Base-by-base conservation (phyloP, 2,329 filamentous ascomycete genomes). In the Akanthomyces dipterigenus region DNA sequence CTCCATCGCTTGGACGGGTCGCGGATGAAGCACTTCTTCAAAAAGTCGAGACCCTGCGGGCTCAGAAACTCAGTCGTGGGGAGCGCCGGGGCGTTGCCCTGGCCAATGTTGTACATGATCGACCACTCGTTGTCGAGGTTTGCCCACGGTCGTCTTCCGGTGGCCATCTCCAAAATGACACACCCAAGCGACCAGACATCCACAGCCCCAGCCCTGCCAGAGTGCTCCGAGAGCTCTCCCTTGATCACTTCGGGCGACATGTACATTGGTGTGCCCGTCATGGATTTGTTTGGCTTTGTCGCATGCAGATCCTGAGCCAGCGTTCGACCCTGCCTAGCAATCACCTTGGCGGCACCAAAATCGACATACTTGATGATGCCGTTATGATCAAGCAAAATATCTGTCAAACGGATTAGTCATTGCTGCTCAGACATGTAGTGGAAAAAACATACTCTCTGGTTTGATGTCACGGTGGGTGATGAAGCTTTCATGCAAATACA, bases 81-180 rank as follows among this genome's bases (percentile, higher is more conserved):
- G 61, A 97, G 81, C 71, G 91, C 88, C 6, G 95, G 95, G 54
- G 92, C 90, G 69, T 97, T 96, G 65, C 95, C 95, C 72, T 96
- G 93, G 1, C 95, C 95, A 70, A 99, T 99, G 78, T 98, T 98
- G 82, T 97, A 99, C 95, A 99, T 99, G 77, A 99, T 98, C 46
- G 95, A 95, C 92, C 93, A 99, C 75, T 99, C 95, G 72, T 99
- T 99, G 78, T 99, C 95, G 51, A 98, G 86, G 65, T 88, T 91
- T 28, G 92, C 91, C 95, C 95, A 99, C 1, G 95, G 95, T 18
- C 93, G 87, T 64, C 92, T 86, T 22, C 95, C 95, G 0, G 95
- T 99, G 3, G 91, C 91, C 93, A 99, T 98, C 75, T 99, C 95
- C 46, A 97, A 84, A 66, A 99, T 91, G 42, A 99, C 95, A 71